Evolutionary conservation across 768 basidiomycete genomes (phyloP), one percentile per base, ranked within the genome.

Genomic region (Tubosaeta sp.): DNA sequence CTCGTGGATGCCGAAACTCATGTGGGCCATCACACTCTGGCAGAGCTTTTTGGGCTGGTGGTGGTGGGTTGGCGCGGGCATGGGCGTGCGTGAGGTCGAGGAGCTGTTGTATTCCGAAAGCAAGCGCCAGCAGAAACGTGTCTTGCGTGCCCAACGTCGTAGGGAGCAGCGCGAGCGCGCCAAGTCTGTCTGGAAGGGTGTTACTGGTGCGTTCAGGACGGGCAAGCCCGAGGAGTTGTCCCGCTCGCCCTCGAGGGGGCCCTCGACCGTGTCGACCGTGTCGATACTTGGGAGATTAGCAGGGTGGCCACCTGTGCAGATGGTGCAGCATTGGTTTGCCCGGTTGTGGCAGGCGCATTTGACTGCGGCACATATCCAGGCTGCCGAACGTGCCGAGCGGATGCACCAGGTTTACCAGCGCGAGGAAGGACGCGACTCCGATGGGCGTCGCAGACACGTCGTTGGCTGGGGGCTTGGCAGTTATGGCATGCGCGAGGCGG

Each of bases 21-120:
- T 92, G 70, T 95, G 92, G 84, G 85, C 88, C 8, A 84, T 97
- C 46, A 83, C 97, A 11, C 80, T 98, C 17, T 99, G 97, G 97
- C 97, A 99, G 76, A 91, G 84, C 69, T 95, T 95, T 70, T 71
- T 97, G 19, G 93, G 91, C 0, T 97, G 92, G 91, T 97, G 94
- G 94, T 97, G 94, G 94, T 97, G 93, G 93, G 92, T 93, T 13
- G 94, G 94, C n/a, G 83, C 88, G 2, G 88, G 92, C 6, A 91
- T 88, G 76, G 89, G 86, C 9, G 78, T 85, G 4, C 76, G 79
- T 27, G 86, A 87, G 57, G 76, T 90, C 45, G 84, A 88, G 60
- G 79, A 89, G 51, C 76, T 82, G 50, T 67, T 86, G 43, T 55
- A 65, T 26, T 71, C 71, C 47, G 72, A 82, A 59, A 81, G 80